Conservation (phyloP, 140 eudicot species). For the Cichorium intybus region DNA sequence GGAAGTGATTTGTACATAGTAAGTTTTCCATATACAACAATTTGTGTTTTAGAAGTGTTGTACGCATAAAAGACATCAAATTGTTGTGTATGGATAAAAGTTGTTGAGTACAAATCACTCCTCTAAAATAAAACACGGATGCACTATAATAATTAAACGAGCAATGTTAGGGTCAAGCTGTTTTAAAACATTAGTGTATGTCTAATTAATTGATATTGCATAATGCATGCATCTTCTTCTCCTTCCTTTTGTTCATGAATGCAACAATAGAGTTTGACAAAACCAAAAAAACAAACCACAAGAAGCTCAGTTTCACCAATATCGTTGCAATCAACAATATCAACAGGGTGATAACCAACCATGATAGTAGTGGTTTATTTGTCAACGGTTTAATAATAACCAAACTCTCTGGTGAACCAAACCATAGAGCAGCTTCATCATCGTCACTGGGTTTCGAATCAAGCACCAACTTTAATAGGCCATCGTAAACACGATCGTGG, state of each 20-base stretch:
- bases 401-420: background rate
- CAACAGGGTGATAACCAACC: background rate
- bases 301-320: background rate
- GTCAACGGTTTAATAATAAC: background rate
- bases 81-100: too few relatives aligned
- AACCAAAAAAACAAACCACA: conserved; percentile 1
- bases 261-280: background rate
- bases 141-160: too few relatives aligned
- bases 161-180: too few relatives aligned
- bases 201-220: too few relatives aligned
- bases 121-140: too few relatives aligned
- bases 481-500: background rate
- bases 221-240: background rate
- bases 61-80: too few relatives aligned
- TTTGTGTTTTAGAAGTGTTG: too few relatives aligned
- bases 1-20: too few relatives aligned
- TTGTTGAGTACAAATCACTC: too few relatives aligned
- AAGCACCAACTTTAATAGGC: background rate
- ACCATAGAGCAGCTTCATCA: background rate
- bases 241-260: conserved; percentile 1
- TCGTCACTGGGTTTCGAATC: conserved; percentile 27
- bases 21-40: too few relatives aligned
- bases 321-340: background rate
- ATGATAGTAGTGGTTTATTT: background rate
- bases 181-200: too few relatives aligned